A percentile compares a stretch with the other conserved stretches of the same genome.
Evolutionary conservation across 805 yeast species (phyloP).

Genomic region (Ogataea pilisensis): DNA sequence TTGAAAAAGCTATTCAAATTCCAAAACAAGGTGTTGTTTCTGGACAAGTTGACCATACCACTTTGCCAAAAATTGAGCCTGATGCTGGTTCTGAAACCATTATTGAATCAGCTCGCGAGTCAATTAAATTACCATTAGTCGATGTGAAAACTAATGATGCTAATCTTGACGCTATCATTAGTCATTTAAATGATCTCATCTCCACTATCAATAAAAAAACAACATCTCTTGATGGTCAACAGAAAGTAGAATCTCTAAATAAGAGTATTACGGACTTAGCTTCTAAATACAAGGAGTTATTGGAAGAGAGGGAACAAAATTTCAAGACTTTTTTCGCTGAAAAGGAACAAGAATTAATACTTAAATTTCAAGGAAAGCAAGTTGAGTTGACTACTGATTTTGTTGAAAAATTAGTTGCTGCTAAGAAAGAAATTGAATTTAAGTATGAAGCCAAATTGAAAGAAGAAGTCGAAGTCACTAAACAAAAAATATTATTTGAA

Average conservation of each 20-base stretch:
- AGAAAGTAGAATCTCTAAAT: constrained; percentile 21
- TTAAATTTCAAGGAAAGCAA: constrained; percentile 33
- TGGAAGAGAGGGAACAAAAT: constrained; percentile 17
- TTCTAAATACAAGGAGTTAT: constrained; percentile 18
- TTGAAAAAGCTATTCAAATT: constrained; percentile 37
- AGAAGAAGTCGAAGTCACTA: constrained; percentile 65
- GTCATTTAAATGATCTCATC: constrained; percentile 34
- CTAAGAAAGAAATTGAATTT: constrained; percentile 54
- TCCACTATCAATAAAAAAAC: constrained; percentile 24
- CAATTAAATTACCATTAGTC: constrained; percentile 28
- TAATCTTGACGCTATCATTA: constrained; percentile 32
- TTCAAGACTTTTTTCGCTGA: constrained; percentile 21
- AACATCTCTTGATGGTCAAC: constrained; percentile 19
- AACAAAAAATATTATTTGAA: constrained; percentile 58
- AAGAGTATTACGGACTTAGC: constrained; percentile 19
- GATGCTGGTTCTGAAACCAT: constrained; percentile 9
- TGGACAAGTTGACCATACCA: constrained; percentile 27
- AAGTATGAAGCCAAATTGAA: constrained; percentile 55
- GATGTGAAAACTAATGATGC: constrained; percentile 28
- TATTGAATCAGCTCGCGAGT: constrained; percentile 8
- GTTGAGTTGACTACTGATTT: constrained; percentile 55
- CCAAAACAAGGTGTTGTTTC: constrained; percentile 37
- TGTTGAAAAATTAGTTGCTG: constrained; percentile 56
- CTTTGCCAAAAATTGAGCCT: constrained; percentile 6
- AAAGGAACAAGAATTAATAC: constrained; percentile 30